phyloP scores from a whole-genome alignment of 495 filamentous ascomycete species.

The Xylaria palmicola region DNA sequence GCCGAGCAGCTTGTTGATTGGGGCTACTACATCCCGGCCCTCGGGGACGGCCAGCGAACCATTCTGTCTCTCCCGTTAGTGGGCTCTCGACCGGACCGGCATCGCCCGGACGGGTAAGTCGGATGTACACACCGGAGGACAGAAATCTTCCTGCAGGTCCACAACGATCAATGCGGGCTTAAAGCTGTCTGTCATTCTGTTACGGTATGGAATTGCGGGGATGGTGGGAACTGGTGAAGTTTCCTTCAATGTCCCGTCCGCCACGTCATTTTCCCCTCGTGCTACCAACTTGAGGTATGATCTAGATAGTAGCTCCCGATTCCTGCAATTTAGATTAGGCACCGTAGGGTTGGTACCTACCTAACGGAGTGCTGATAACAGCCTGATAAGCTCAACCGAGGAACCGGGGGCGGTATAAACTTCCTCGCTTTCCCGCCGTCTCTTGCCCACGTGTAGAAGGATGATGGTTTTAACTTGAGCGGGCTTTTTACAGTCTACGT shows the following conservation, averaged over 20 bases:
- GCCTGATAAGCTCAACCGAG: not conserved
- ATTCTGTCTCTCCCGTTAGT: constrained; percentile 50
- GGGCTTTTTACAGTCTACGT: no score
- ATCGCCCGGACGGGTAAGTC: not conserved
- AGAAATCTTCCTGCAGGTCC: constrained; percentile 96
- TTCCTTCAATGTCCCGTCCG: no score
- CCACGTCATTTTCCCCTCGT: no score
- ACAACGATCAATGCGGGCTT: constrained; percentile 62
- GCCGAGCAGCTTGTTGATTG: constrained; percentile 73
- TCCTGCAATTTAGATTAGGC: no score
- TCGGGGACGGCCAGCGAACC: constrained; percentile 76
- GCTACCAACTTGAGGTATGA: no score
- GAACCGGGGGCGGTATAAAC: not conserved
- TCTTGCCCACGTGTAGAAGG: not conserved
- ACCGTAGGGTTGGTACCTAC: not conserved
- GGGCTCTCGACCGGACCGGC: not conserved
- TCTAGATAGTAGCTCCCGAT: no score
- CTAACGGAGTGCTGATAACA: not conserved
- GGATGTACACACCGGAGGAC: constrained; percentile 67
- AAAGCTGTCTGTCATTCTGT: constrained; percentile 27
- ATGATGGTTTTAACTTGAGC: not conserved
- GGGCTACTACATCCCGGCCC: constrained; percentile 65
- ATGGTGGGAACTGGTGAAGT: no score
- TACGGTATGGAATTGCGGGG: no score
- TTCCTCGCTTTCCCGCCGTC: not conserved